Evolutionary conservation across 2,329 filamentous ascomycete species (phyloP).

Genomic region (Penicillium hordei): DNA sequence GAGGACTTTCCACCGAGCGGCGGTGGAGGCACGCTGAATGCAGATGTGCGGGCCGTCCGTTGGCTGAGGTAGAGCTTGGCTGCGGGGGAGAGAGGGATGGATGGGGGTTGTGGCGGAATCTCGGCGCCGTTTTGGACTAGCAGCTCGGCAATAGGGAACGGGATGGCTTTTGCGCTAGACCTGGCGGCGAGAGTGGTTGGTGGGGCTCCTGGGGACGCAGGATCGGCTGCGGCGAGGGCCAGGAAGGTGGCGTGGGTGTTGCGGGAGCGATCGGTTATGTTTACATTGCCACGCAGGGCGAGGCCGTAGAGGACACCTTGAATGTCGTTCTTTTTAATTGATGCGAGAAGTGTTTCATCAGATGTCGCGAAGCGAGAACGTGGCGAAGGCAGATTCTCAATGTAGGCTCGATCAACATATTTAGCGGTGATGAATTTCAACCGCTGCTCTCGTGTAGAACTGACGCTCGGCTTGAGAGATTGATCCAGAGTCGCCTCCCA

Average conservation of each 20-base stretch:
- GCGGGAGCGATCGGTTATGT: constrained; percentile 79
- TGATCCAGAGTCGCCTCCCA: constrained; percentile 87
- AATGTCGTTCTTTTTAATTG: constrained; percentile 95
- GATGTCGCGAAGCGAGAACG: constrained; percentile 73
- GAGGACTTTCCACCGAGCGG: constrained; percentile 39
- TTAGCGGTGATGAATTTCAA: constrained; percentile 95
- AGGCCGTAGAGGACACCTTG: constrained; percentile 90
- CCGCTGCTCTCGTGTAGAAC: constrained; percentile 83
- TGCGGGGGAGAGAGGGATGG: constrained; percentile 77
- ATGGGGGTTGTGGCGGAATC: constrained; percentile 71
- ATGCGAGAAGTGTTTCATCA: constrained; percentile 85
- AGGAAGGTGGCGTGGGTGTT: constrained; percentile 88
- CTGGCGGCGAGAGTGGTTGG: constrained; percentile 37
- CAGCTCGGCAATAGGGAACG: constrained; percentile 88
- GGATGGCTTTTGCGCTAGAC: constrained; percentile 47
- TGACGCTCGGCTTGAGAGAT: constrained; percentile 68
- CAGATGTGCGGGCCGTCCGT: constrained; percentile 51
- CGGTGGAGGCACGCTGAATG: constrained; percentile 40
- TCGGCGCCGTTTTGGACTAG: constrained; percentile 92
- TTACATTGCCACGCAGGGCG: constrained; percentile 82
- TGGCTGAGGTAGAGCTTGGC: constrained; percentile 84
- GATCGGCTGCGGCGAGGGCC: constrained; percentile 88
- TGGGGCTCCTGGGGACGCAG: constrained; percentile 65
- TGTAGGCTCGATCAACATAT: constrained; percentile 80
- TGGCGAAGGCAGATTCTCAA: constrained; percentile 70